Evolutionary conservation across 768 basidiomycete species (phyloP).

Genomic region (Lactarius hengduanensis): DNA sequence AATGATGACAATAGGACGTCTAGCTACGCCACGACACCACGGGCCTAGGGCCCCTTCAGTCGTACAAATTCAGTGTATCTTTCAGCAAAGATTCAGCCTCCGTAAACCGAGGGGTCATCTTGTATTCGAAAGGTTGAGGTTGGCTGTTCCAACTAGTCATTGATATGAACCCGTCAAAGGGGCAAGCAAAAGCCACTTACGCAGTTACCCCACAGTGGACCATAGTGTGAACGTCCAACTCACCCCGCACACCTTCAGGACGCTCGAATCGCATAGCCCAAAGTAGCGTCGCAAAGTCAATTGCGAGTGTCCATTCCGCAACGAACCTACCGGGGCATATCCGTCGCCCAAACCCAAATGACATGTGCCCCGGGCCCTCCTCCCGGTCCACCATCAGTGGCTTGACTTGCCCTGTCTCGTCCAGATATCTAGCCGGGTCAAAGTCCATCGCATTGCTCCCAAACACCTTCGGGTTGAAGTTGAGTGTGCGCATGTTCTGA

Average conservation of each 20-base stretch:
- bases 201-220: neutral
- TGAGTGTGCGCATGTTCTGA: neutral
- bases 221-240: neutral
- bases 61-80: neutral
- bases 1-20: too few relatives aligned
- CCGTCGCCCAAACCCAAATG: neutral
- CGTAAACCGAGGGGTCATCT: neutral
- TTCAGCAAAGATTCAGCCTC: neutral
- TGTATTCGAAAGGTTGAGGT: neutral
- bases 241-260: neutral
- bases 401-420: neutral
- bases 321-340: neutral
- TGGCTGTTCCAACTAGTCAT: neutral
- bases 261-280: neutral
- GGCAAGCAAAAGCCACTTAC: neutral
- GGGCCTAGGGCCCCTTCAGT: neutral
- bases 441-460: neutral
- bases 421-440: neutral
- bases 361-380: neutral
- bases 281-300: neutral
- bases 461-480: neutral
- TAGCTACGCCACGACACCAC: too few relatives aligned
- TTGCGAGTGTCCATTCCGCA: neutral
- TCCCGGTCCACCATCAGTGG: neutral
- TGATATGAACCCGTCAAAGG: too few relatives aligned